Conservation (phyloP, 176 grass and related monocot species). For the Bolboschoenus planiculmis region DNA sequence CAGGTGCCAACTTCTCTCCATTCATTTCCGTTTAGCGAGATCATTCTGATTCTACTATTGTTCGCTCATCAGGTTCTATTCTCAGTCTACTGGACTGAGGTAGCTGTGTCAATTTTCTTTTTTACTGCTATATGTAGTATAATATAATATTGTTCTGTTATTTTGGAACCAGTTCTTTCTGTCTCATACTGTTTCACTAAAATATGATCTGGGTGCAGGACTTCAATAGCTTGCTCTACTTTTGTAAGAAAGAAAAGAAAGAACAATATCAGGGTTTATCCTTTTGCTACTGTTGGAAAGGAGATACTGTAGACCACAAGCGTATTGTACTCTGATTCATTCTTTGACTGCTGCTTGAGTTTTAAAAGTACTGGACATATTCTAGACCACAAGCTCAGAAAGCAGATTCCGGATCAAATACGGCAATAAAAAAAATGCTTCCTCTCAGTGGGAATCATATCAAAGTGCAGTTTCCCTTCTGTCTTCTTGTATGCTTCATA, state of each 20-base stretch:
- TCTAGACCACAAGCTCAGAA: not conserved
- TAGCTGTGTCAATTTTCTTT: not conserved
- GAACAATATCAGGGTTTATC: not conserved
- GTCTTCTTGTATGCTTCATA: not conserved
- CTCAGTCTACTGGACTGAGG: not conserved
- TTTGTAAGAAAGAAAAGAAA: not conserved
- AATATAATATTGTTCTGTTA: not conserved
- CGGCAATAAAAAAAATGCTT: not conserved
- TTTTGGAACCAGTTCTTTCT: not conserved
- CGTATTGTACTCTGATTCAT: not conserved
- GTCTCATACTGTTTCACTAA: not conserved
- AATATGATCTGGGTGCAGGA: not conserved
- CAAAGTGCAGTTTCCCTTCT: not conserved
- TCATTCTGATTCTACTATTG: too few relatives aligned
- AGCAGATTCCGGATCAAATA: not conserved
- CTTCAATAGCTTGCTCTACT: not conserved
- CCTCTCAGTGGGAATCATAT: constrained; percentile 11
- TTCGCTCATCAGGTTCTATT: too few relatives aligned
- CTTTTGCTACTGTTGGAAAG: not conserved
- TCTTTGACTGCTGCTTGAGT: not conserved
- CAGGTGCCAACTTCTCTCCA: too few relatives aligned
- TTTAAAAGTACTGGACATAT: not conserved
- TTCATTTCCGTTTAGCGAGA: too few relatives aligned
- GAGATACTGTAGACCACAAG: not conserved
- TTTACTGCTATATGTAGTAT: too few relatives aligned